Conservation (phyloP, 2,329 filamentous ascomycete species). For the Myriosclerotinia curreyana region DNA sequence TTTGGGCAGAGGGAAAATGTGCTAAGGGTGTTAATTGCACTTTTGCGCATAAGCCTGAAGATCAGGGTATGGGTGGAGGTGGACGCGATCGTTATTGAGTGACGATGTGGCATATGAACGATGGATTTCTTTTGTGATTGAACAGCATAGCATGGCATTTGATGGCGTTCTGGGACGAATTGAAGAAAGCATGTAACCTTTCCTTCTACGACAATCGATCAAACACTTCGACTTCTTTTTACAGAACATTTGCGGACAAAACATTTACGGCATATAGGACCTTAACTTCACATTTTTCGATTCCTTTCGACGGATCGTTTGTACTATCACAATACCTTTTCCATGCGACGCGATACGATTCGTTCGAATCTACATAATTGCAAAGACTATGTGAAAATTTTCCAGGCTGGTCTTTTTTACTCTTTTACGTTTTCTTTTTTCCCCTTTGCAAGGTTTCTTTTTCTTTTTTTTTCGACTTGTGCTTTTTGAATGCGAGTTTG, state of each 20-base stretch:
- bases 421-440: not conserved
- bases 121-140: not conserved
- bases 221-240: not conserved
- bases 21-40: conserved; percentile 72
- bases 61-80: conserved; percentile 7
- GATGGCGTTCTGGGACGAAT: conserved; percentile 1
- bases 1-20: conserved; percentile 69
- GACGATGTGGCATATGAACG: not conserved
- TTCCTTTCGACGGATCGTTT: not conserved
- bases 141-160: conserved; percentile 2
- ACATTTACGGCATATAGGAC: not conserved
- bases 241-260: not conserved
- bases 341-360: not conserved
- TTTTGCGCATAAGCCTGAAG: conserved; percentile 59
- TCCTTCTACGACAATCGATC: not conserved
- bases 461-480: not conserved
- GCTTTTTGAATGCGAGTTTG: not conserved
- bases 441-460: not conserved
- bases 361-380: not conserved
- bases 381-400: not conserved
- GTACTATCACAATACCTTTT: conserved; percentile 1
- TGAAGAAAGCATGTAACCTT: not conserved
- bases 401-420: not conserved
- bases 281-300: not conserved
- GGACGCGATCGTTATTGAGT: conserved; percentile 12